Conservation (phyloP, 202 grass and related monocot species). For the Musa balbisiana region DNA sequence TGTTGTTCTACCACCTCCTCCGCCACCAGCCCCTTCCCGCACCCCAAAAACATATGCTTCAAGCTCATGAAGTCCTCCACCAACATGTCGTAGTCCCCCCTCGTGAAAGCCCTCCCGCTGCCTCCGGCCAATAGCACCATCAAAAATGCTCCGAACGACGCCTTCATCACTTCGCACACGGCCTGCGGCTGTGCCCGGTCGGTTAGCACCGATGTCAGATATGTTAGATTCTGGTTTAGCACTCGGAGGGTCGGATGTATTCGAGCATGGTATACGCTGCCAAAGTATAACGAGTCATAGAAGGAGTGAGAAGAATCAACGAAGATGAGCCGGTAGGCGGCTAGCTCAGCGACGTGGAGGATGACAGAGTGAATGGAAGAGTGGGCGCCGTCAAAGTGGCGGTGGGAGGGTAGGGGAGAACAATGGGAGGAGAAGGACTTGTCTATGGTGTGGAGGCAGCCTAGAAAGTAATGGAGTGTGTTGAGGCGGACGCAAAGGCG, state of each 20-base stretch:
- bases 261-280: conserved; percentile 24
- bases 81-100: conserved; percentile 23
- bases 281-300: conserved; percentile 45
- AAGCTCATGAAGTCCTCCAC: conserved; percentile 44
- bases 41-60: conserved; percentile 41
- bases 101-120: conserved; percentile 30
- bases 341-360: conserved; percentile 43
- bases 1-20: conserved; percentile 44
- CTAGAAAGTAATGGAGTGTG: conserved; percentile 38
- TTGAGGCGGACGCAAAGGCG: conserved; percentile 48
- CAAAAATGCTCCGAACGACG: conserved; percentile 42
- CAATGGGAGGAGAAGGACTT: conserved; percentile 29
- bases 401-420: neutral
- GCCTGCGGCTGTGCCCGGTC: conserved; percentile 40
- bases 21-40: conserved; percentile 31
- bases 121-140: conserved; percentile 54
- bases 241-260: conserved; percentile 28
- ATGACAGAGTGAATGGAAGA: conserved; percentile 37
- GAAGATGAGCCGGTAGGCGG: conserved; percentile 59
- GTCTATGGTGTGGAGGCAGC: conserved; percentile 40
- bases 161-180: conserved; percentile 42
- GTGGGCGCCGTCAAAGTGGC: conserved; percentile 52
- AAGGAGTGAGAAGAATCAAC: conserved; percentile 39
- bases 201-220: conserved; percentile 34
- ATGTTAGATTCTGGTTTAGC: conserved; percentile 46